Evolutionary conservation across 2,329 filamentous ascomycete genomes (phyloP).

Genomic region (Hymenoscyphus salicellus): DNA sequence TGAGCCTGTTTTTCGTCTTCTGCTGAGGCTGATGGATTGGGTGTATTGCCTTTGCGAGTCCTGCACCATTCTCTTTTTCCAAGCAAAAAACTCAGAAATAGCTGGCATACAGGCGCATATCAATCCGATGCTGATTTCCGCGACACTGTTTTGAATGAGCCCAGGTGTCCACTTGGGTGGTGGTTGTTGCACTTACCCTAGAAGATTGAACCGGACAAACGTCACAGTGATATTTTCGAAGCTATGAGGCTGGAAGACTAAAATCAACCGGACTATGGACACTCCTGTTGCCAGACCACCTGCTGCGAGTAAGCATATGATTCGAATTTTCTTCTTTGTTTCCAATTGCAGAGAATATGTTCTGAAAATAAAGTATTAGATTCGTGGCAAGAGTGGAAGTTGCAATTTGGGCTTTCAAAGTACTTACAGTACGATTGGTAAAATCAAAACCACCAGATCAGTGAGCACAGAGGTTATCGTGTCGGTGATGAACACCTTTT

Average conservation of each 20-base stretch:
- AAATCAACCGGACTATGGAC: constrained; percentile 12
- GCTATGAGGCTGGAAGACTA: constrained; percentile 16
- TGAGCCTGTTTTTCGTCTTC: background rate
- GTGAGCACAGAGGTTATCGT: constrained; percentile 36
- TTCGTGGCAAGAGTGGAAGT: background rate
- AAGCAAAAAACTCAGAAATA: constrained; percentile 22
- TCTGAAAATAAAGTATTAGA: background rate
- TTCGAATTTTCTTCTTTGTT: constrained; percentile 31
- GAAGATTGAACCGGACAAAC: constrained; percentile 17
- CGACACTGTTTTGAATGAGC: constrained; percentile 10
- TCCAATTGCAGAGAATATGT: constrained; percentile 34
- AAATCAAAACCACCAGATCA: constrained; percentile 37
- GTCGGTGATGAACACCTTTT: constrained; percentile 37
- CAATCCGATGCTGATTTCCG: constrained; percentile 32
- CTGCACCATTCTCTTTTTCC: background rate
- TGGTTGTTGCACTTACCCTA: constrained; percentile 28
- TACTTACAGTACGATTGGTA: constrained; percentile 35
- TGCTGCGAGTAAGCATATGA: constrained; percentile 10
- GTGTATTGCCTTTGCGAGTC: background rate
- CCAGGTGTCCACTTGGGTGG: background rate
- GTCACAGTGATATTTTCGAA: constrained; percentile 14
- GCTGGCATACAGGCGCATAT: constrained; percentile 33
- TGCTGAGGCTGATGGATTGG: background rate
- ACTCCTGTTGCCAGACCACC: constrained; percentile 11
- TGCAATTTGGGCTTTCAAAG: background rate